Conservation (phyloP, 2,329 filamentous ascomycete species). For the Scorias spongiosa region DNA sequence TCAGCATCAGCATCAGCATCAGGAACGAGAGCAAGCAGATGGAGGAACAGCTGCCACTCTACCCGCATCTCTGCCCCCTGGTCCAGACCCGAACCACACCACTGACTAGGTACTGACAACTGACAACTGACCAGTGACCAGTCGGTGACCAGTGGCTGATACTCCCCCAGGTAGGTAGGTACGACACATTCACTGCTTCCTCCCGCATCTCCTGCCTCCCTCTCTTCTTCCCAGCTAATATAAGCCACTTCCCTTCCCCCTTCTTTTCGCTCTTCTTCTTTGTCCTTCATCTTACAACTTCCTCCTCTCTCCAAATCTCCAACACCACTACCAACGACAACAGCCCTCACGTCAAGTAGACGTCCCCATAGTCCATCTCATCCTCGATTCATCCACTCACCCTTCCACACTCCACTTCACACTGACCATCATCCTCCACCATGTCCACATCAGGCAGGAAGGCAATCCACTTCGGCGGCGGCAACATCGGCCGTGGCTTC, state of each 20-base stretch:
- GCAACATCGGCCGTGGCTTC: slow-evolving; percentile 48
- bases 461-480: slow-evolving; percentile 38
- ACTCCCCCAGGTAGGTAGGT: too few relatives aligned
- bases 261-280: slow-evolving; percentile 1
- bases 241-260: not conserved
- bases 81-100: too few relatives aligned
- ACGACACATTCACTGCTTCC: too few relatives aligned
- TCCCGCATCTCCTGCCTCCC: too few relatives aligned
- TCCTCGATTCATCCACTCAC: not conserved
- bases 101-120: too few relatives aligned
- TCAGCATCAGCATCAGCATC: too few relatives aligned
- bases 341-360: not conserved
- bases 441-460: slow-evolving; percentile 27
- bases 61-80: too few relatives aligned
- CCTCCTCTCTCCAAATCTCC: not conserved
- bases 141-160: too few relatives aligned
- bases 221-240: too few relatives aligned
- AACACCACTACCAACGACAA: not conserved
- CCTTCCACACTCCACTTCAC: not conserved
- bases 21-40: too few relatives aligned
- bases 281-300: not conserved
- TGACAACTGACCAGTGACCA: too few relatives aligned
- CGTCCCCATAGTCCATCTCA: not conserved
- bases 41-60: too few relatives aligned
- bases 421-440: slow-evolving; percentile 1